Evolutionary conservation across 1,284 basidiomycete species (phyloP).

Genomic region (Ganoderma resinaceum): DNA sequence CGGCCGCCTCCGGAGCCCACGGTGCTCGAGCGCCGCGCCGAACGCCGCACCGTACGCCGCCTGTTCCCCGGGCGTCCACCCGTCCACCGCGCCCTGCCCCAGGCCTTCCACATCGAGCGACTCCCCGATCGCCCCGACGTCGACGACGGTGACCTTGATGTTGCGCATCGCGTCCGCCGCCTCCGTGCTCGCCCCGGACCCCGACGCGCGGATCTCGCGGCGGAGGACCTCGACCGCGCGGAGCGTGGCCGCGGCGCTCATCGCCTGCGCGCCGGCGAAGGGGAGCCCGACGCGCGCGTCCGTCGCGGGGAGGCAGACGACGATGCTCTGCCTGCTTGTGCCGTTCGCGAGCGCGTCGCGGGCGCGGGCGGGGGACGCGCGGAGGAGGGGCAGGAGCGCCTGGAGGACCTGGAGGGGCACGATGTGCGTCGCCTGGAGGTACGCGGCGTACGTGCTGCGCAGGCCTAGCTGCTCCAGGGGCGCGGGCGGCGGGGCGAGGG

Average conservation of each 20-base stretch:
- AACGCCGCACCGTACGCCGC: constrained; percentile 73
- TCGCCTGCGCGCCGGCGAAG: constrained; percentile 69
- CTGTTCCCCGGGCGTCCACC: constrained; percentile 76
- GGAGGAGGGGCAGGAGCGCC: constrained; percentile 75
- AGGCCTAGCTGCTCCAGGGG: constrained; percentile 79
- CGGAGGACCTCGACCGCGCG: constrained; percentile 75
- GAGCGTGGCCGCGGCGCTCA: constrained; percentile 75
- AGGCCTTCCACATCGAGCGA: constrained; percentile 43
- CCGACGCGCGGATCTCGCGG: constrained; percentile 63
- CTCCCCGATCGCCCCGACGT: constrained; percentile 65
- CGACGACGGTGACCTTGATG: constrained; percentile 68
- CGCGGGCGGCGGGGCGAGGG: constrained; percentile 47
- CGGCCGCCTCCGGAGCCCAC: constrained; percentile 53
- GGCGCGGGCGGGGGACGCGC: constrained; percentile 60
- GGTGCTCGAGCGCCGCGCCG: constrained; percentile 52
- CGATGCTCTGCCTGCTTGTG: constrained; percentile 64
- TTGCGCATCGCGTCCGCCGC: constrained; percentile 62
- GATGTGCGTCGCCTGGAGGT: constrained; percentile 75
- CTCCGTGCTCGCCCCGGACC: constrained; percentile 51
- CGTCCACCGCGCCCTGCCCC: constrained; percentile 60
- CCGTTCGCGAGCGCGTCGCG: constrained; percentile 47
- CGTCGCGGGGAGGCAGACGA: constrained; percentile 74
- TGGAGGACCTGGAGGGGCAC: constrained; percentile 79
- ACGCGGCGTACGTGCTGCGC: constrained; percentile 65
- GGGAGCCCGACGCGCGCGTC: constrained; percentile 76